phyloP scores from a whole-genome alignment of 176 grass and related monocot genomes.

The Urochloa ruziziensis region DNA sequence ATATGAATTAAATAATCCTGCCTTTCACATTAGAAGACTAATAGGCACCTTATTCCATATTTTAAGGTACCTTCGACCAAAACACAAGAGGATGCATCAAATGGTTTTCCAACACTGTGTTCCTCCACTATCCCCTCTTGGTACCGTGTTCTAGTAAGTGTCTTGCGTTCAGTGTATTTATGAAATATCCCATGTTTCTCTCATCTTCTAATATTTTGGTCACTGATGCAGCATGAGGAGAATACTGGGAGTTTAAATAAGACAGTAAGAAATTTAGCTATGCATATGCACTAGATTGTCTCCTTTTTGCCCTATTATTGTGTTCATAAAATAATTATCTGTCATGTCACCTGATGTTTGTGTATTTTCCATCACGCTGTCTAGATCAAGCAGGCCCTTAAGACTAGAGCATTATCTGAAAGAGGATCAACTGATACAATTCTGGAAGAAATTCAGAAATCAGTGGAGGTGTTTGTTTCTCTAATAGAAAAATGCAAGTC shows the following conservation, averaged over 20 bases:
- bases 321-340: not conserved
- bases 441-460: conserved; percentile 55
- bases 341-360: not conserved
- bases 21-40: conserved; percentile 6
- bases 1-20: conserved; percentile 3
- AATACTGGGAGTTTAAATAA: conserved; percentile 68
- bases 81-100: conserved; percentile 34
- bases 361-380: conserved; percentile 31
- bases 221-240: conserved; percentile 81
- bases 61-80: conserved; percentile 50
- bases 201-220: conserved; percentile 29
- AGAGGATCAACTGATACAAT: conserved; percentile 40
- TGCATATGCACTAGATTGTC: conserved; percentile 5
- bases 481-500: conserved; percentile 58
- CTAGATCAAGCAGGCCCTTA: conserved; percentile 74
- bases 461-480: conserved; percentile 69
- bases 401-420: conserved; percentile 48
- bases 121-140: conserved; percentile 65
- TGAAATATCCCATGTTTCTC: not conserved
- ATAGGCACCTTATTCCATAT: conserved; percentile 33
- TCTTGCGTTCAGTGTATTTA: conserved; percentile 23
- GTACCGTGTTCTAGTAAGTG: conserved; percentile 79
- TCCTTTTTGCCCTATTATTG: not conserved
- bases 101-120: conserved; percentile 62
- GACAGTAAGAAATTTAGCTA: conserved; percentile 49